Evolutionary conservation across 768 basidiomycete genomes (phyloP), one percentile per base, ranked within the genome.

Genomic region (Podaxis sp.): DNA sequence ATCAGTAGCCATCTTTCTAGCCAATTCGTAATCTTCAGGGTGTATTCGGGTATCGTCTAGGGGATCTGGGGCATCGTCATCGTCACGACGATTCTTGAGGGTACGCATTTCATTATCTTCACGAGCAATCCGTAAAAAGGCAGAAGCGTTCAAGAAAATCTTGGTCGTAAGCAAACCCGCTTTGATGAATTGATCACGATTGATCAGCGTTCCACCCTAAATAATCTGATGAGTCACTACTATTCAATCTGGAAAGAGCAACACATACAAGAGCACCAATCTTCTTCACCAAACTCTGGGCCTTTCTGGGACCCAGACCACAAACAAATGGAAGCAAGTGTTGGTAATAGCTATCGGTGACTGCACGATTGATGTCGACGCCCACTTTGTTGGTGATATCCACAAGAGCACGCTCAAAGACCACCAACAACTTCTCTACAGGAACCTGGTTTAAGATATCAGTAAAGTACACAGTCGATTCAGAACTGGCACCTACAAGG

Each of bases 1-100:
- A 74, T 98, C 95, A 19, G 93, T 92, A 40, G 96, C 96, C 95
- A 99, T 97, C 80, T 99, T 98, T 39, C 94, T 88, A 3, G 97
- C 96, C 42, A 99, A 82, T 67, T 98, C 96, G 71, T 99, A 99
- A 75, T 99, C 97, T 72, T 96, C 93, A 5, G 94, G 94, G 71
- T 99, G 97, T 58, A 99, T 93, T 19, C 97, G 92, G 40, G 96
- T 99, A 70, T 88, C 88, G 71, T 99, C 97, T 57, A 99, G 80
- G 3, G 96, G 93, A 73, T 99, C 97, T 8, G 89, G 84, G 39
- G 84, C 85, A 60, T 86, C 82, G 51, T 92, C 90, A 42, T 86
- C 83, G 60, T 86, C 83, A 52, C 87, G 85, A 36, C 89, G 86
- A 63, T 83, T 82, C 74, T 92, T 92, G 36, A 79, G 69, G 49